Evolutionary conservation across 805 yeast species (phyloP).

Genomic region (Pichia californica): DNA sequence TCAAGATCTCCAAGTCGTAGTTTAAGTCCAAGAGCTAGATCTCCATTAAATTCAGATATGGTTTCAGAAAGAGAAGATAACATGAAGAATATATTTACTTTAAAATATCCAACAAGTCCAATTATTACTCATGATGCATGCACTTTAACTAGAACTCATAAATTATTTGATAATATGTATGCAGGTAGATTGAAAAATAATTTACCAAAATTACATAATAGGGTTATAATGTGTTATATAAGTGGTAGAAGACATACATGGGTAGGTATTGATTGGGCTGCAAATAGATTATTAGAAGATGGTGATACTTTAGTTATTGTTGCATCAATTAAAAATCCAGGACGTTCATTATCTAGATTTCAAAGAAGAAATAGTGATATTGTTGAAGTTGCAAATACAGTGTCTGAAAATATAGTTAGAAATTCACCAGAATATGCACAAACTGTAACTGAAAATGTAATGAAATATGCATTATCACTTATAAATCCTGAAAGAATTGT

Average conservation of each 20-base stretch:
- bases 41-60: constrained; percentile 4
- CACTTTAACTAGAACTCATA: constrained; percentile 42
- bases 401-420: constrained; percentile 32
- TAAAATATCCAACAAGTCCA: constrained; percentile 31
- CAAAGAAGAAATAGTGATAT: constrained; percentile 15
- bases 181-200: constrained; percentile 28
- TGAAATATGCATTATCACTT: constrained; percentile 45
- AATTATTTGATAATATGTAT: constrained; percentile 41
- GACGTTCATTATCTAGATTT: constrained; percentile 18
- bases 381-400: constrained; percentile 7
- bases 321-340: constrained; percentile 39
- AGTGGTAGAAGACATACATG: constrained; percentile 73
- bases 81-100: constrained; percentile 2
- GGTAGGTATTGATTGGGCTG: constrained; percentile 73
- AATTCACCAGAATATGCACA: constrained; percentile 43
- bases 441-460: constrained; percentile 40
- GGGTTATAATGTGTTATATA: constrained; percentile 57
- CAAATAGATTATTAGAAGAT: constrained; percentile 46
- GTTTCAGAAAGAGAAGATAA: not conserved
- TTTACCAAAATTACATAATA: constrained; percentile 36
- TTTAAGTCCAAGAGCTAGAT: constrained; percentile 16
- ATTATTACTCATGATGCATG: constrained; percentile 35
- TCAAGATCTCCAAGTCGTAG: constrained; percentile 14
- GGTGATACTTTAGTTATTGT: constrained; percentile 65
- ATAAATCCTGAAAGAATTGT: constrained; percentile 40